phyloP scores from a whole-genome alignment of 2,329 filamentous ascomycete genomes.

The Thielaviopsis ethacetica region DNA sequence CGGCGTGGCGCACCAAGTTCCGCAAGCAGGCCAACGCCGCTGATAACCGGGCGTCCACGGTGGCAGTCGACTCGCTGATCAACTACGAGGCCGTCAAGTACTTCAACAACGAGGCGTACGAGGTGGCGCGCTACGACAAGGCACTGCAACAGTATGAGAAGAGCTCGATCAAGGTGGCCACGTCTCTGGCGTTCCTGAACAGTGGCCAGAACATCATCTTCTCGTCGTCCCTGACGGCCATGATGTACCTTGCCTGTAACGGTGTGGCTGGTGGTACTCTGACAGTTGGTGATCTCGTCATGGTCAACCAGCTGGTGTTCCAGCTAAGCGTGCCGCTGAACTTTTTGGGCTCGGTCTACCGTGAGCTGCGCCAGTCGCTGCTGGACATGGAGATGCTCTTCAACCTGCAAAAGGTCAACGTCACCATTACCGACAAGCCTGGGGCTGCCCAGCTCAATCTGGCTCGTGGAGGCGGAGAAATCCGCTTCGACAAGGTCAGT shows the following conservation, averaged over 20 bases:
- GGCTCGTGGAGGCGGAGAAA: conserved; percentile 58
- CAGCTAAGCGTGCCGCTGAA: conserved; percentile 94
- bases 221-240: conserved; percentile 76
- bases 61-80: conserved; percentile 90
- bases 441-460: conserved; percentile 59
- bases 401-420: conserved; percentile 91
- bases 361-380: conserved; percentile 83
- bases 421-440: conserved; percentile 62
- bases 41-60: conserved; percentile 87
- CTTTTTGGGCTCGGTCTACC: conserved; percentile 94
- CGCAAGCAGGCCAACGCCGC: conserved; percentile 88
- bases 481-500: conserved; percentile 83
- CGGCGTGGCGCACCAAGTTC: conserved; percentile 94
- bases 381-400: conserved; percentile 98
- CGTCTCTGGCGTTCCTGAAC: conserved; percentile 82
- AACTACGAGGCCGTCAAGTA: conserved; percentile 99
- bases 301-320: conserved; percentile 98
- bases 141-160: conserved; percentile 77
- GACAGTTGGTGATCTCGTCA: conserved; percentile 90
- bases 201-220: conserved; percentile 95
- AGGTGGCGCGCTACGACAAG: conserved; percentile 78
- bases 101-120: conserved; percentile 97
- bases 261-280: conserved; percentile 68
- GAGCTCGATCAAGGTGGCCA: conserved; percentile 92
- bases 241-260: conserved; percentile 95